Evolutionary conservation across 2,329 filamentous ascomycete genomes (phyloP).

Genomic region (Mycocentrospora acerina): DNA sequence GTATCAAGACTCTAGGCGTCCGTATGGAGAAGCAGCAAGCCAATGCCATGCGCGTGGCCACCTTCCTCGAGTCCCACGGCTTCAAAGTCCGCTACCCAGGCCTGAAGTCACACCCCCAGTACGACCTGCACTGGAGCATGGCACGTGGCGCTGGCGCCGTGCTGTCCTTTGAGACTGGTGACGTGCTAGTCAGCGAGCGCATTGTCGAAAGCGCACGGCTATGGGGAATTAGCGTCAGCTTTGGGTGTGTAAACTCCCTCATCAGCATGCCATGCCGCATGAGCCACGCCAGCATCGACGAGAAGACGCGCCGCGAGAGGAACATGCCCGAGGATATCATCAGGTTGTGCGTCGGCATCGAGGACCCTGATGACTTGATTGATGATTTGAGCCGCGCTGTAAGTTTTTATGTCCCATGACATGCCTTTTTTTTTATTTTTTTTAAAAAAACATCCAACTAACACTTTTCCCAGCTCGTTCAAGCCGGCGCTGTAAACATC

Average conservation of each 20-base stretch:
- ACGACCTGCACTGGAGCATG: slow-evolving; percentile 94
- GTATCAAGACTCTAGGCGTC: slow-evolving; percentile 93
- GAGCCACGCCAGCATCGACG: slow-evolving; percentile 98
- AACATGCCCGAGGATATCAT: slow-evolving; percentile 98
- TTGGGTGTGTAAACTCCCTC: slow-evolving; percentile 96
- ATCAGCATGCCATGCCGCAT: slow-evolving; percentile 99
- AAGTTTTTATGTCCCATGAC: too few relatives aligned
- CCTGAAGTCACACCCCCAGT: slow-evolving; percentile 91
- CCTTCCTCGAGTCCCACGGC: slow-evolving; percentile 86
- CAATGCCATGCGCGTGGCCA: slow-evolving; percentile 86
- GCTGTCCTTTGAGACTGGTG: slow-evolving; percentile 92
- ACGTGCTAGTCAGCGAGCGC: slow-evolving; percentile 77
- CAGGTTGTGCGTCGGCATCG: slow-evolving; percentile 91
- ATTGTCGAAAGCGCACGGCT: slow-evolving; percentile 92
- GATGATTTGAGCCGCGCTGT: slow-evolving; percentile 90
- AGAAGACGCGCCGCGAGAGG: slow-evolving; percentile 70
- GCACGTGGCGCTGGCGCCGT: slow-evolving; percentile 92
- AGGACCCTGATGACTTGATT: slow-evolving; percentile 87
- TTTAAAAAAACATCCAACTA: neutral
- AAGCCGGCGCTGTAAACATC: slow-evolving; percentile 89
- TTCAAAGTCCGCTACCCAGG: slow-evolving; percentile 97
- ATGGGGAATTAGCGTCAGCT: slow-evolving; percentile 95
- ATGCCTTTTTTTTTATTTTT: neutral
- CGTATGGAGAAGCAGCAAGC: slow-evolving; percentile 98
- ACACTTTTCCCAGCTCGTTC: slow-evolving; percentile 62